A percentile compares a stretch with the other conserved stretches of the same genome.
These are phyloP conservation scores for Talaromyces sp. DNA, from an alignment of 2,329 filamentous ascomycete genomes.

Conservation along the genomic window DNA sequence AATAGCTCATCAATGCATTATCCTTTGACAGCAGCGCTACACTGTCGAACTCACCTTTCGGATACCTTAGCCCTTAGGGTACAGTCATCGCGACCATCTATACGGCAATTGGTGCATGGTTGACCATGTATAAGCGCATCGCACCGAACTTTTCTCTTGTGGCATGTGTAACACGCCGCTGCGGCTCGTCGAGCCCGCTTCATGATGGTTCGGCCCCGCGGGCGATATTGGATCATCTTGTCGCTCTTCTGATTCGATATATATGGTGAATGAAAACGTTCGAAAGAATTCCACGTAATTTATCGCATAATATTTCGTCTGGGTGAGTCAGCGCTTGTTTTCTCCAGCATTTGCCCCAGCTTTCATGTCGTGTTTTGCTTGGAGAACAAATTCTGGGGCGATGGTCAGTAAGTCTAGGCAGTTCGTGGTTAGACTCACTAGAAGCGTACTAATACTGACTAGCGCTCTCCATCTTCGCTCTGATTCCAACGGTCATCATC, in stretches of 20 bases:
- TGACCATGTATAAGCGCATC: slow-evolving; percentile 30
- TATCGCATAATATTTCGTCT: not conserved
- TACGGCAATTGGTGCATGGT: slow-evolving; percentile 53
- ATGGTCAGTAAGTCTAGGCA: not conserved
- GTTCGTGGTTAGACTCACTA: not conserved
- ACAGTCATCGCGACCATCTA: slow-evolving; percentile 42
- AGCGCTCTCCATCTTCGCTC: not conserved
- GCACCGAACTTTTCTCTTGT: slow-evolving; percentile 32
- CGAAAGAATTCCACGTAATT: not conserved
- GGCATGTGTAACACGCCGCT: slow-evolving; percentile 33
- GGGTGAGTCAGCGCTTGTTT: not conserved
- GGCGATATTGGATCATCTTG: not conserved
- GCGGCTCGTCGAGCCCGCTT: slow-evolving; percentile 28
- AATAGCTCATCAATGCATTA: not conserved
- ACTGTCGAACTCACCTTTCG: not conserved
- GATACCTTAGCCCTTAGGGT: slow-evolving; percentile 17
- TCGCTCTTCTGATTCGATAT: not conserved
- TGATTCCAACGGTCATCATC: not conserved
- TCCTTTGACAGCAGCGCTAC: not conserved
- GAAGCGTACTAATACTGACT: not conserved
- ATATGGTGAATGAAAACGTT: not conserved
- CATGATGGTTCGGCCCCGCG: slow-evolving; percentile 18
- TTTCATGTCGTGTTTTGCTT: not conserved
- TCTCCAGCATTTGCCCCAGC: not conserved
- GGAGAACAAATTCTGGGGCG: not conserved